phyloP scores from a whole-genome alignment of 345 rosid genomes.

The Lumnitzera racemosa region DNA sequence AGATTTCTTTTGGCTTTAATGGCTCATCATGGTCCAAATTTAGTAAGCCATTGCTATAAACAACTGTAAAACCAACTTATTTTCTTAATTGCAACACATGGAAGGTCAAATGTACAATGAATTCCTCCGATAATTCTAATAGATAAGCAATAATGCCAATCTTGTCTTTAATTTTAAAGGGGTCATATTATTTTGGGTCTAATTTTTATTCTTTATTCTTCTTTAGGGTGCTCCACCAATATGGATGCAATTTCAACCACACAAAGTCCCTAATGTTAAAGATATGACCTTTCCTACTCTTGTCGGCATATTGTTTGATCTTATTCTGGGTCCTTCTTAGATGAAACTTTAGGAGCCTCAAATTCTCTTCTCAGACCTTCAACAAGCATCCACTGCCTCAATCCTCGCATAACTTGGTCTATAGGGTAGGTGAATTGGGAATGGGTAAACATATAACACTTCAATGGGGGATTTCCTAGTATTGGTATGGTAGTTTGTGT shows the following conservation, averaged over 20 bases:
- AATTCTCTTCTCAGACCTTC: not conserved
- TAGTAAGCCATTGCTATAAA: too few species aligned
- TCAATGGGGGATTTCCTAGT: not conserved
- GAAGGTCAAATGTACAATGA: too few species aligned
- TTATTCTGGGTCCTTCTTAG: not conserved
- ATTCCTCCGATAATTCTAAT: too few species aligned
- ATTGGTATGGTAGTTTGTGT: not conserved
- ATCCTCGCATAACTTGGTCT: too few species aligned
- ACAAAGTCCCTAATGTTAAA: not conserved
- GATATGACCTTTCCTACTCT: not conserved
- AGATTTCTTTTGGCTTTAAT: too few species aligned
- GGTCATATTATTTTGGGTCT: too few species aligned
- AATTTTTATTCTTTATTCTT: too few species aligned
- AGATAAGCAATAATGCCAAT: too few species aligned
- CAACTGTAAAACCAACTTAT: too few species aligned
- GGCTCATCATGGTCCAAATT: too few species aligned
- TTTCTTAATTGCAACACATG: too few species aligned
- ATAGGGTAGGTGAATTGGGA: not conserved
- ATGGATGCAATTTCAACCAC: not conserved
- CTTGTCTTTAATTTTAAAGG: too few species aligned
- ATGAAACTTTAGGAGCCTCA: not conserved
- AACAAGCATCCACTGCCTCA: not conserved
- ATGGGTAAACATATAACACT: not conserved
- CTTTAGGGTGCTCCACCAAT: not conserved
- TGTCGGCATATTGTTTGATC: constrained; percentile 1